Percentiles rank a stretch among this genome's conserved stretches.
These are phyloP conservation scores for Amborella trichopoda DNA, from an alignment of 164 flowering plant genomes.

Conservation along the genomic window DNA sequence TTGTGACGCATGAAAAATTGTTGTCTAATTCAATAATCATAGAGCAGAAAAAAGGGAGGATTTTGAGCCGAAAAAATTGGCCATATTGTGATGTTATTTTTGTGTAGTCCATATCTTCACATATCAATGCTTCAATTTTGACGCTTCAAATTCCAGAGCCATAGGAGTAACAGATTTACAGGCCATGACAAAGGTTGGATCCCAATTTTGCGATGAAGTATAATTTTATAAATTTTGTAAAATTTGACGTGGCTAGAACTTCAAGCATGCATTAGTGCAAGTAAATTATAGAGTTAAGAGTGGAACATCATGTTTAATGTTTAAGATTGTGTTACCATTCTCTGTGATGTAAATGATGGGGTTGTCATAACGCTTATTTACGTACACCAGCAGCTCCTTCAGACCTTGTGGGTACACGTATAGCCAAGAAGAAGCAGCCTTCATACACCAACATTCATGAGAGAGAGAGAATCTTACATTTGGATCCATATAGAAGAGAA, in stretches of 20 bases:
- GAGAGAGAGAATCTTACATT: background rate
- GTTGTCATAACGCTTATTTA: slow-evolving; percentile 25
- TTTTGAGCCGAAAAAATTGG: too few relatives aligned
- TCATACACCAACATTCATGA: slow-evolving; percentile 6
- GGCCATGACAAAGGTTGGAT: background rate
- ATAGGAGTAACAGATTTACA: too few relatives aligned
- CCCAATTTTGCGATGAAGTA: background rate
- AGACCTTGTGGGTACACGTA: slow-evolving; percentile 36
- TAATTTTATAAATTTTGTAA: background rate
- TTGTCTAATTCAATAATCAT: too few relatives aligned
- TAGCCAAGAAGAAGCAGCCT: slow-evolving; percentile 27
- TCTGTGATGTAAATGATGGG: slow-evolving; percentile 43
- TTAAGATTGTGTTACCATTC: slow-evolving; percentile 25
- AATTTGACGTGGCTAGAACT: background rate
- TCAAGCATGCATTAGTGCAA: background rate
- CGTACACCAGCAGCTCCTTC: slow-evolving; percentile 19
- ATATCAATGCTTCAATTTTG: too few relatives aligned
- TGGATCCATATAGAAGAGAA: background rate
- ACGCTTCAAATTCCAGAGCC: too few relatives aligned
- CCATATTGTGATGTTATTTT: too few relatives aligned
- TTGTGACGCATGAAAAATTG: too few relatives aligned
- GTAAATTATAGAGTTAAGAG: background rate
- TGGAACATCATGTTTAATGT: too few relatives aligned
- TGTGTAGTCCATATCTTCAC: too few relatives aligned
- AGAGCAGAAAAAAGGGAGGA: too few relatives aligned